A percentile compares a stretch with the other conserved stretches of the same genome.
Evolutionary conservation across 2,329 filamentous ascomycete genomes (phyloP).

Genomic region (Sclerotinia minor): DNA sequence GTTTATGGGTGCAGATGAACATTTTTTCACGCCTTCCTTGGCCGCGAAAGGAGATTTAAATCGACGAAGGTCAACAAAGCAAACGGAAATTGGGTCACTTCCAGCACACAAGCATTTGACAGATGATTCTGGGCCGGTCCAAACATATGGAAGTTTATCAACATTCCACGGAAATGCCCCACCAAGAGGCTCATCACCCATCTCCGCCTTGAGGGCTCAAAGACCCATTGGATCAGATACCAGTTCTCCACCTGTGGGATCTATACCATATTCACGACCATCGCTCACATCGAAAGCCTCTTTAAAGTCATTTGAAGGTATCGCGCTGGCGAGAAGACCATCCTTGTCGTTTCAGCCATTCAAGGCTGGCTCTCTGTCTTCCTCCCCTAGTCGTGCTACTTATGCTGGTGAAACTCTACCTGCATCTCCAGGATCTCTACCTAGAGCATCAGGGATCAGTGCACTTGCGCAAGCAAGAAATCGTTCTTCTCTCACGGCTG

Average conservation of each 20-base stretch:
- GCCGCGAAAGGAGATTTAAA: conserved; percentile 42
- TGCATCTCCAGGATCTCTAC: conserved; percentile 56
- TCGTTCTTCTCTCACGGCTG: conserved; percentile 70
- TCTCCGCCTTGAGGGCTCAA: conserved; percentile 76
- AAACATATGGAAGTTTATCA: conserved; percentile 85
- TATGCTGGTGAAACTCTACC: conserved; percentile 44
- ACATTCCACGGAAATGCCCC: conserved; percentile 85
- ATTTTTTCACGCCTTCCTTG: conserved; percentile 81
- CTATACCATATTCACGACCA: conserved; percentile 45
- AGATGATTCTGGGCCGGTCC: conserved; percentile 61
- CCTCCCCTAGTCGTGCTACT: conserved; percentile 64
- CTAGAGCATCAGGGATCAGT: conserved; percentile 50
- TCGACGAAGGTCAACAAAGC: conserved; percentile 42
- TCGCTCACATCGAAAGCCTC: conserved; percentile 40
- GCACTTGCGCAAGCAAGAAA: conserved; percentile 62
- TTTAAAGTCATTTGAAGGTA: conserved; percentile 51
- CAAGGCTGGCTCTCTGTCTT: conserved; percentile 92
- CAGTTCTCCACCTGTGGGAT: conserved; percentile 56
- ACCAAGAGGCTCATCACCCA: conserved; percentile 76
- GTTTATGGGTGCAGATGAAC: conserved; percentile 88
- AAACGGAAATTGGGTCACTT: conserved; percentile 69
- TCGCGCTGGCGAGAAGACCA: conserved; percentile 61
- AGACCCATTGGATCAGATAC: conserved; percentile 61
- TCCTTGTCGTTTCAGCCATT: conserved; percentile 94
- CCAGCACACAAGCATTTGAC: conserved; percentile 59